Base-by-base conservation (phyloP, 2,329 filamentous ascomycete species). In the Acrodontium crateriforme region DNA sequence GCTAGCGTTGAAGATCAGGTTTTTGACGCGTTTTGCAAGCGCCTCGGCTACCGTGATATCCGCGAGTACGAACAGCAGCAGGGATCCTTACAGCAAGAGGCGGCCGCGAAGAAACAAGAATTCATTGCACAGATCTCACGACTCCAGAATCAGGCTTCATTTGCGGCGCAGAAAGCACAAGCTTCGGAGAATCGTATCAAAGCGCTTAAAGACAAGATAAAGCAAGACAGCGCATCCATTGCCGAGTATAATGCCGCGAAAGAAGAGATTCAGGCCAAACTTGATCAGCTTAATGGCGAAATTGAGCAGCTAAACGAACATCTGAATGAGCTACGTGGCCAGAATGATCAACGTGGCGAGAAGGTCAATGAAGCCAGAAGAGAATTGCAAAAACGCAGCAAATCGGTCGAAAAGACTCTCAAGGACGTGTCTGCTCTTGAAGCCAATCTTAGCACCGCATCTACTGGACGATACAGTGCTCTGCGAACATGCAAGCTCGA, bases 11-110 rank as follows among this genome's bases (percentile, higher is more conserved):
- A 94, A 50, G 89, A 98, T 50, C 70, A 84, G 42, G 68, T 98
- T 16, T 98, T 94, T 53, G 66, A 67, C 13, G 65, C 66, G 21
- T 98, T 98, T 59, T 98, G 89, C 59, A 70, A 74, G 43, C 73
- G 80, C 30, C 71, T 94, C 12, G 83, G 85, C 1, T 95, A 93
- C 52, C 67, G 71, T 32, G 78, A 91, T 45, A 91, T 98, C 39
- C 80, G 87, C 33, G 80, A 83, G 32, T 98, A 95, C 46, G 84
- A 95, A 51, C 78, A 78, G 15, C 85, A 91, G 41, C 89, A 95
- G 56, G 87, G 89, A 26, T 84, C 79, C 22, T 62, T 92, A 26
- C 85, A 95, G 54, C 82, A 93, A 52, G 83, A 95, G 51, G 80
- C 81, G 24, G 82, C 82, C 37, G 74, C 80, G 29, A 76, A 85